Evolutionary conservation across 192 early-diverging fungal genomes (phyloP).

Genomic region (Umbelopsis sp.): DNA sequence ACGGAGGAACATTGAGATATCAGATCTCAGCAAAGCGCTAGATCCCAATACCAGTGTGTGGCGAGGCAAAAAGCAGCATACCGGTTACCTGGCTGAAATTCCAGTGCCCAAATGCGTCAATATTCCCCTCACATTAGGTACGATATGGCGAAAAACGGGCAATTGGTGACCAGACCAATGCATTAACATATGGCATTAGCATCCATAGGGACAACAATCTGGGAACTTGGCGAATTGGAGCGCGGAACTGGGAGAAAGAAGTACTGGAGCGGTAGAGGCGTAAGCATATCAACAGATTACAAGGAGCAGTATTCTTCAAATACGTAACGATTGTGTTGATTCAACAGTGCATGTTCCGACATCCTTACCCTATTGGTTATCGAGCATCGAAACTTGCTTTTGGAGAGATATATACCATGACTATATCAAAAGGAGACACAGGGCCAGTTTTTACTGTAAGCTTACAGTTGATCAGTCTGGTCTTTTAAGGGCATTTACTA

Average conservation of each 20-base stretch:
- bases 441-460: constrained; percentile 50
- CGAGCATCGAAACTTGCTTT: constrained; percentile 52
- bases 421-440: constrained; percentile 41
- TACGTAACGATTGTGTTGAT: neutral
- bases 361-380: constrained; percentile 59
- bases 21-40: neutral
- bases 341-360: constrained; percentile 46
- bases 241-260: constrained; percentile 43
- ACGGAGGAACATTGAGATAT: constrained; percentile 7
- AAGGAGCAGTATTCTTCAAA: neutral
- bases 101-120: constrained; percentile 30
- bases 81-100: constrained; percentile 16
- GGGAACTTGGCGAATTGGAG: constrained; percentile 47
- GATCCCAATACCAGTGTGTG: constrained; percentile 28
- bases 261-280: constrained; percentile 54
- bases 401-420: constrained; percentile 52
- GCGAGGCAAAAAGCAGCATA: constrained; percentile 37
- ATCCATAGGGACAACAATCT: constrained; percentile 56
- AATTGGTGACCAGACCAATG: neutral
- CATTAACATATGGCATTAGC: constrained; percentile 20
- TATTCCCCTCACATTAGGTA: constrained; percentile 48
- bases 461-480: neutral
- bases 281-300: constrained; percentile 27
- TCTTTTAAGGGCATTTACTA: neutral
- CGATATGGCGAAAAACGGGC: neutral